phyloP scores from a whole-genome alignment of 2,329 filamentous ascomycete genomes.

The Trichoderma endophyticum region DNA sequence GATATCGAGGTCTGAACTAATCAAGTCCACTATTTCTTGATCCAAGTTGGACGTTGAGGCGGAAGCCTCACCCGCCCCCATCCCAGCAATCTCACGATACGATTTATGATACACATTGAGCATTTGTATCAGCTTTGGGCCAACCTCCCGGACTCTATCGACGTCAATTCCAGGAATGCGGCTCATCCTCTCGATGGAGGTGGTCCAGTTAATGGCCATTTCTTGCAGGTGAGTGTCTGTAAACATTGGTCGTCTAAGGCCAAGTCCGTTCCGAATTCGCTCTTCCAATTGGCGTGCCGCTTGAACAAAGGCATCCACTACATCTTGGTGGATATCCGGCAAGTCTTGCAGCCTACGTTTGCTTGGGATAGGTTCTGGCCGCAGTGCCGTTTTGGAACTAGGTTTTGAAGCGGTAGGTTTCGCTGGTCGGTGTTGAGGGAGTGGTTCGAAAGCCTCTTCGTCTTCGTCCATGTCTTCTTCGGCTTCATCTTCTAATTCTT shows the following conservation, averaged over 20 bases:
- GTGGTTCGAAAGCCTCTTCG: conserved; percentile 47
- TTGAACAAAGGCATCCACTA: conserved; percentile 63
- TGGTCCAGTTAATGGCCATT: conserved; percentile 70
- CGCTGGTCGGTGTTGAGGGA: conserved; percentile 38
- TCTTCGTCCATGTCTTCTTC: conserved; percentile 29
- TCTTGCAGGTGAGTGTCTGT: conserved; percentile 66
- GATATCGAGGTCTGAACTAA: conserved; percentile 44
- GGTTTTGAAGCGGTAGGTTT: conserved; percentile 25
- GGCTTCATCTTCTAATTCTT: conserved; percentile 33
- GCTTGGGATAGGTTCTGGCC: conserved; percentile 51
- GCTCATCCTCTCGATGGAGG: conserved; percentile 58
- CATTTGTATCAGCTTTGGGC: conserved; percentile 57
- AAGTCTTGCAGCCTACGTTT: conserved; percentile 54
- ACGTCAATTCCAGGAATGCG: conserved; percentile 60
- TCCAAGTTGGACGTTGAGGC: conserved; percentile 27
- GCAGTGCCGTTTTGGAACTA: conserved; percentile 39
- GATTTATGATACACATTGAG: conserved; percentile 47
- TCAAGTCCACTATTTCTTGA: conserved; percentile 53
- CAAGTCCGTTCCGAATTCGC: conserved; percentile 57
- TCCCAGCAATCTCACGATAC: conserved; percentile 40
- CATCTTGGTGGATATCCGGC: conserved; percentile 57
- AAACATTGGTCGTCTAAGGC: conserved; percentile 60
- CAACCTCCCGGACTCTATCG: conserved; percentile 61
- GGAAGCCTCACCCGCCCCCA: not conserved
- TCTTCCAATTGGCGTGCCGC: conserved; percentile 61